Evolutionary conservation across 768 basidiomycete species (phyloP), one percentile per base, ranked within the genome.

Genomic region (Russula dissimulans): DNA sequence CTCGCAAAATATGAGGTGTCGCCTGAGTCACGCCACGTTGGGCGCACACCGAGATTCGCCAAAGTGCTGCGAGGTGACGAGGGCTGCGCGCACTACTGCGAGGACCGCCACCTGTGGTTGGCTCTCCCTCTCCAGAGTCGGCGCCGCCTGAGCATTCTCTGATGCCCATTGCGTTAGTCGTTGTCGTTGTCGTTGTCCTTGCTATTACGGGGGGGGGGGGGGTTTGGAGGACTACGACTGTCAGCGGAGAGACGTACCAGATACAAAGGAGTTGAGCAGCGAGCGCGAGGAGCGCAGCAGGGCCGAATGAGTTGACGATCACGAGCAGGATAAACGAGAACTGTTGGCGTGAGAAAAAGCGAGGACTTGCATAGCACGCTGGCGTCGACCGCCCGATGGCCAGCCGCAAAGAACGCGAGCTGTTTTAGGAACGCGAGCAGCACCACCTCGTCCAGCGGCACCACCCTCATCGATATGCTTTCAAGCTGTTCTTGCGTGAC

Each of bases 1-100:
- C 74, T 98, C 97, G 95, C 97, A 99, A 18, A 97, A 93, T 94
- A 97, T 97, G 64, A 97, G 71, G 70, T 97, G 94, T 46, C 93
- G 71, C 64, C 93, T 73, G 54, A 95, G 72, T 66, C 84, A 80
- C 8, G 91, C 88, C 0, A 90, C 85, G 57, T 83, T 84, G 7
- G 82, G 71, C 3, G 91, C 86, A 14, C 84, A 4, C 88, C 86
- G 4, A 94, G 67, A 68, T 4, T 75, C 67, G 6, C 79, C 72
- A 69, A 86, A 88, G 68, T 94, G 93, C 3, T 82, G 71, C 78
- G 85, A 81, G n/a, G 86, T 72, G 0, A 81, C 73, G 73, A 54
- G 74, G 1, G 48, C 43, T 1, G 58, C 64, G 10, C 62, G 61
- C 3, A 45, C 44, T 7, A 47, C 46, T 10, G 47, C 52, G 31